Evolutionary conservation across 2,329 filamentous ascomycete genomes (phyloP).

Genomic region (Colletotrichum zoysiae): DNA sequence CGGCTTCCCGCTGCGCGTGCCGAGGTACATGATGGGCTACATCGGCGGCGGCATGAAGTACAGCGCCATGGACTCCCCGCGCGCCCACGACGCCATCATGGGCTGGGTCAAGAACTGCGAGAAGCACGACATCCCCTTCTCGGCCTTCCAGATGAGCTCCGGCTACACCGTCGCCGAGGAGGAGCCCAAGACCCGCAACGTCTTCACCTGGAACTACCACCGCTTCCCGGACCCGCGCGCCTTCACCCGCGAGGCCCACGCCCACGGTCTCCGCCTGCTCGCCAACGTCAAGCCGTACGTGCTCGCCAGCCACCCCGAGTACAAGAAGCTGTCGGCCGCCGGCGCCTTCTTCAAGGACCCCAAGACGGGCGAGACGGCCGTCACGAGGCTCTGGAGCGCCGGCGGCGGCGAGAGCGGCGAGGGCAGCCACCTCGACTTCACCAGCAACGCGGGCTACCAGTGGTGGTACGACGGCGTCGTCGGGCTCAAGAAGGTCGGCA

Average conservation of each 20-base stretch:
- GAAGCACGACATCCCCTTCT: constrained; percentile 76
- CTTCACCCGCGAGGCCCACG: constrained; percentile 73
- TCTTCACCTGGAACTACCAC: constrained; percentile 78
- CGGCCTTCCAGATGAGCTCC: constrained; percentile 78
- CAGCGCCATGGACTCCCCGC: constrained; percentile 62
- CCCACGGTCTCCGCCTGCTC: constrained; percentile 74
- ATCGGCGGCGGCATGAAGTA: constrained; percentile 74
- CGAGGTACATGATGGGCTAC: constrained; percentile 80
- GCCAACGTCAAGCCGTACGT: constrained; percentile 82
- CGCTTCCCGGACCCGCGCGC: constrained; percentile 76
- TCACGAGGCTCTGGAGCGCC: constrained; percentile 77
- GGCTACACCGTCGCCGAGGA: constrained; percentile 78
- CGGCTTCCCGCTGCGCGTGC: constrained; percentile 75
- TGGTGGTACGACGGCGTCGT: constrained; percentile 80
- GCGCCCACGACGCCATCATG: constrained; percentile 69
- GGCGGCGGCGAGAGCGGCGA: constrained; percentile 78
- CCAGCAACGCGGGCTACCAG: constrained; percentile 72
- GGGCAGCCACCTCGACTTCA: constrained; percentile 81
- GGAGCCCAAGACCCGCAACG: constrained; percentile 77
- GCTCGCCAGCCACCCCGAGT: constrained; percentile 75
- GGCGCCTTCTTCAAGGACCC: constrained; percentile 75
- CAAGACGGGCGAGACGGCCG: constrained; percentile 62
- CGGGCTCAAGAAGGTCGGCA: constrained; percentile 71
- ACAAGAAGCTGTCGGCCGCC: constrained; percentile 68
- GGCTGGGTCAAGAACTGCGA: constrained; percentile 72